A percentile compares a stretch with the other conserved stretches of the same genome.
These are phyloP conservation scores for Ceratocystis ficicola DNA, from an alignment of 2,329 filamentous ascomycete genomes.

Conservation along the genomic window DNA sequence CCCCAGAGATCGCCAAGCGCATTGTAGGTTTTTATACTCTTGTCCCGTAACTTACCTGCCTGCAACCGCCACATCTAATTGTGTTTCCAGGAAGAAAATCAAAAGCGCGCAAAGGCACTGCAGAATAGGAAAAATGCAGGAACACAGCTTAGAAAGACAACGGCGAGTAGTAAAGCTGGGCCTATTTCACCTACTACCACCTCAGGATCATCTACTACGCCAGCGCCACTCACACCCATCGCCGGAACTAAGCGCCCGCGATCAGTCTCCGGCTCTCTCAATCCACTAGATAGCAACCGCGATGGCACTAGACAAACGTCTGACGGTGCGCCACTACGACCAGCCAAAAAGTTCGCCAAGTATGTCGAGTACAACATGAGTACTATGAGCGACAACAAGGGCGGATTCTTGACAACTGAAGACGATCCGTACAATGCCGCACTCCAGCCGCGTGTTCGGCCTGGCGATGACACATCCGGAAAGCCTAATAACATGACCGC, in stretches of 20 bases:
- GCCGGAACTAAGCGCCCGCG: conserved; percentile 15
- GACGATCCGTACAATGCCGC: conserved; percentile 86
- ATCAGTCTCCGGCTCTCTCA: conserved; percentile 25
- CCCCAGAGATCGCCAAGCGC: conserved; percentile 42
- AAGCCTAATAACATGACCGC: conserved; percentile 81
- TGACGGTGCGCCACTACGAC: conserved; percentile 47
- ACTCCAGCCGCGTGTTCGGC: conserved; percentile 35
- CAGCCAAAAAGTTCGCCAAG: conserved; percentile 79
- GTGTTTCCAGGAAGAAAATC: conserved; percentile 60
- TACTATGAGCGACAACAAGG: conserved; percentile 95
- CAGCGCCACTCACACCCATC: background rate
- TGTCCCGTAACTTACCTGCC: background rate
- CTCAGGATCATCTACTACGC: background rate
- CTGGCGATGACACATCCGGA: conserved; percentile 38
- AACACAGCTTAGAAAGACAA: background rate
- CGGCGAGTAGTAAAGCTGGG: background rate
- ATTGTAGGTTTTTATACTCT: conserved; percentile 35
- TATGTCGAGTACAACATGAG: conserved; percentile 97
- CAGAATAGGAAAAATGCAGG: conserved; percentile 57
- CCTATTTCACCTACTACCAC: background rate
- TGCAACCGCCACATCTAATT: conserved; percentile 20
- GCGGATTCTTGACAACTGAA: conserved; percentile 79
- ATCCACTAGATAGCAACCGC: conserved; percentile 38
- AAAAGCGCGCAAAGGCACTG: conserved; percentile 77
- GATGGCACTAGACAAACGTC: conserved; percentile 48